Base-by-base conservation (phyloP, 2,329 filamentous ascomycete species). In the Sporothrix pallida region DNA sequence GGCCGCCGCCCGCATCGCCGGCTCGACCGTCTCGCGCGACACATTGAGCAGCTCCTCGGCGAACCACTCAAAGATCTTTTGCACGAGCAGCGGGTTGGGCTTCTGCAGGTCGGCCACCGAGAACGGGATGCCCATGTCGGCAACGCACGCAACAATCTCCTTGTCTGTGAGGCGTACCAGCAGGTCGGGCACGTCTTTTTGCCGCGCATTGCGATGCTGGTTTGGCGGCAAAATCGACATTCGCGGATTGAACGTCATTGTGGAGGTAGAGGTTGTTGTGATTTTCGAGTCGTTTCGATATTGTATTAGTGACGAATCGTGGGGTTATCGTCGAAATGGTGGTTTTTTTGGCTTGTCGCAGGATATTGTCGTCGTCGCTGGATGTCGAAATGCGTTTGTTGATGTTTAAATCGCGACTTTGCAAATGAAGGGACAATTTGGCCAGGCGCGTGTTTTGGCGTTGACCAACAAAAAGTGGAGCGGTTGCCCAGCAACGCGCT, bases 11-110 rank as follows among this genome's bases (percentile, higher is more conserved):
- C 91, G 91, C 94, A 99, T 97, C 8, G 95, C 94, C 10, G 96
- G 96, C 80, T 97, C 94, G 75, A 99, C 92, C 6, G 94, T 94
- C 77, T 97, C 94, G 78, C 94, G 92, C 50, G 95, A 98, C 72
- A 93, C 92, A 83, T 97, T 98, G 85, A 98, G 93, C 42, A 98
- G 88, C 20, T 98, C 87, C 80, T 98, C 95, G 74, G 94, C 95
- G 78, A 99, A 96, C 92, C 94, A 97, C 86, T 99, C 96, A 80
- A 98, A 97, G 71, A 99, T 94, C 86, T 96, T 94, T 83, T 99
- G 96, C 72, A 98, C 95, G 79, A 97, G 94, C 75, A 95, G 89
- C 2, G 96, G 92, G 78, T 97, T 97, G 5, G 96, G 96, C 80
- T 98, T 98, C 78, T 95, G 91, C 56, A 99, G 88, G 83, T 99